These are phyloP conservation scores for Plasmodium inui DNA, from an alignment of 169 alveolate species.

Conservation along the genomic window DNA sequence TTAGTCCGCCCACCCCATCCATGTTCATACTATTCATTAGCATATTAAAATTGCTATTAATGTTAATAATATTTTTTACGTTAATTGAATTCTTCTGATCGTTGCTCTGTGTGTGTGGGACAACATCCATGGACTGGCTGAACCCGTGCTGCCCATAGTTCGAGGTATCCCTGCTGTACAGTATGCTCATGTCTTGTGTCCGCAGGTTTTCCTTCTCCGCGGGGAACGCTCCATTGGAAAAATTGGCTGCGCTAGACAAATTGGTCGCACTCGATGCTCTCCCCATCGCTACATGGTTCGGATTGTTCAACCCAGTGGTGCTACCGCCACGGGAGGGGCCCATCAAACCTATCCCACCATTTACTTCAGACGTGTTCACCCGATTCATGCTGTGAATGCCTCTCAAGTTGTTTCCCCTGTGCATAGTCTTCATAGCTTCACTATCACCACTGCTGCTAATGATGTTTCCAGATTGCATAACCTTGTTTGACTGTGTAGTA, in stretches of 20 bases:
- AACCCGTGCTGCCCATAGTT: background rate
- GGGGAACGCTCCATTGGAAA: background rate
- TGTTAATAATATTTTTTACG: conserved; percentile 38
- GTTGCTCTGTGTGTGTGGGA: background rate
- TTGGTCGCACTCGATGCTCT: background rate
- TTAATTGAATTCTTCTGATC: conserved; percentile 10
- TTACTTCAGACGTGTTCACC: conserved; percentile 7
- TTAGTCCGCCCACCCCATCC: background rate
- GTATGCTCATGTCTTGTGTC: background rate
- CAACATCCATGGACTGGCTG: background rate
- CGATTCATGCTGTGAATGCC: background rate
- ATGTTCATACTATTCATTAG: conserved; percentile 25
- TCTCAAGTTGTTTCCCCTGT: conserved; percentile 16
- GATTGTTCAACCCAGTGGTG: background rate
- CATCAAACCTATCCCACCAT: background rate
- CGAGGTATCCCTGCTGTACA: background rate
- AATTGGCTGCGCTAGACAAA: background rate
- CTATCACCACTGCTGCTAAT: conserved; percentile 11
- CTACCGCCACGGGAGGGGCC: background rate
- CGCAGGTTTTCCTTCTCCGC: background rate
- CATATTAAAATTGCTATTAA: conserved; percentile 49
- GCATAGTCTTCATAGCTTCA: conserved; percentile 20
- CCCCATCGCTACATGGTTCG: background rate
- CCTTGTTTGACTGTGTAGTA: conserved; percentile 8
- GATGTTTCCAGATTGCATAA: background rate